Evolutionary conservation across 257 asterid genomes (phyloP), one percentile per base, ranked within the genome.

Genomic region (Solanum arcanum): DNA sequence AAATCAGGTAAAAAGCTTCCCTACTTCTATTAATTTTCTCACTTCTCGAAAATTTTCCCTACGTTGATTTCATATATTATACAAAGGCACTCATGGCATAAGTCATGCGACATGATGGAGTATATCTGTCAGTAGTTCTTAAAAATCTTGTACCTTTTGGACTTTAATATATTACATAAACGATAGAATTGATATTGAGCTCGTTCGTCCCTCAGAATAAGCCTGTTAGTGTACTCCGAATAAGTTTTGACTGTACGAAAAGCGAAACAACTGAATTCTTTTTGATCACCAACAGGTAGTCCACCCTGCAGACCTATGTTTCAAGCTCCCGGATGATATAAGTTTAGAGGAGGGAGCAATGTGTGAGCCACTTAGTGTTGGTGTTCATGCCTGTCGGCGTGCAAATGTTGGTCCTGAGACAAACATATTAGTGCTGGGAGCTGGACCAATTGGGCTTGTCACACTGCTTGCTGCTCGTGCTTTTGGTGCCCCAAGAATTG

Each of bases 321-420:
- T 95, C 92, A 97, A 97, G 88, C 92, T 97, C 37, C 99, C 98
- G 0, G 99, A 94, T 20, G 92, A 95, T 60, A 93, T 97, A 89
- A 97, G 97, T 83, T 90, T 97, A 89, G 99, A 97, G 91, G 99
- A 97, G 88, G 98, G 99, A 33, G 99, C 98, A 31, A 92, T 97
- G 98, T 97, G 98, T 81, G 99, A 97, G 92, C 99, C 99, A 7
- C 88, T 95, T 88, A 97, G 99, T 87, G 99, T 97, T 3, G 99
- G 98, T 42, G 93, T 97, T 73, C 98, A 97, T 87, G 99, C 99
- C 7, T 97, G 99, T 88, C 93, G 96, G 3, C 98, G 99, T 69
- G 98, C 99, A 35, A 86, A 92, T 83, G 93, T 97, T 85, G 96
- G 97, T 29, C 98, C 98, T 0, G 97, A 94, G 89, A 92, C 97